Base-by-base conservation (phyloP, 176 grass and related monocot genomes). In the Juncus effusus region DNA sequence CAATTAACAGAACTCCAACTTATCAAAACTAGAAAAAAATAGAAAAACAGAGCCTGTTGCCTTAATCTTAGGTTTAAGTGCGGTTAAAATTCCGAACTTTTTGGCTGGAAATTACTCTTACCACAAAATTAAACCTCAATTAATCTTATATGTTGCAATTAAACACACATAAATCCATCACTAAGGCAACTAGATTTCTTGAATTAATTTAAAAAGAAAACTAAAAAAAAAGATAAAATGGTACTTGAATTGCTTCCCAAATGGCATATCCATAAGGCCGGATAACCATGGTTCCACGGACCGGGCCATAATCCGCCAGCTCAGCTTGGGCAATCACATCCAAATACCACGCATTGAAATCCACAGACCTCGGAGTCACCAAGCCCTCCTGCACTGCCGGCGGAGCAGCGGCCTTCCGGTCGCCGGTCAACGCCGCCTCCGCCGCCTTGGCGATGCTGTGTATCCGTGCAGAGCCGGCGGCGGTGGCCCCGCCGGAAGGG, bases 181-280 rank as follows among this genome's bases (percentile, higher is more conserved):
- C 19, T 28, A 28, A 28, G 19, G 19, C 19, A 0, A 28, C 19
- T 28, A 1, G 19, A 28, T 28, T 28, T 1, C 19, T 28, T 28
- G 0, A 28, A 0, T 28, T 28, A 28, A 28, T 28, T 28, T 28
- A 0, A 28, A 28, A 28, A 47, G 0, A 47, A 47, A 47, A 5
- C 0, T 47, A 47, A 47, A 9, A 1, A 47, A 9, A 47, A 47
- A 47, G 0, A 47, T n/a, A 47, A 47, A 47, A 47, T 2, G 41
- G 3, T 14, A 84, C 87, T 82, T 96, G 92, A 52, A 96, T 97
- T 54, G 93, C 80, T 77, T 97, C 93, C 88, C 93, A 97, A 66
- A 97, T 89, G 71, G 93, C 93, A 56, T 97, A 97, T 10, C 93
- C 93, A 69, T 97, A 97, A 55, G 93, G 93, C 42, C 93, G 84